Conservation (phyloP, 805 yeast genomes). For the Phaffomyces thermotolerans region DNA sequence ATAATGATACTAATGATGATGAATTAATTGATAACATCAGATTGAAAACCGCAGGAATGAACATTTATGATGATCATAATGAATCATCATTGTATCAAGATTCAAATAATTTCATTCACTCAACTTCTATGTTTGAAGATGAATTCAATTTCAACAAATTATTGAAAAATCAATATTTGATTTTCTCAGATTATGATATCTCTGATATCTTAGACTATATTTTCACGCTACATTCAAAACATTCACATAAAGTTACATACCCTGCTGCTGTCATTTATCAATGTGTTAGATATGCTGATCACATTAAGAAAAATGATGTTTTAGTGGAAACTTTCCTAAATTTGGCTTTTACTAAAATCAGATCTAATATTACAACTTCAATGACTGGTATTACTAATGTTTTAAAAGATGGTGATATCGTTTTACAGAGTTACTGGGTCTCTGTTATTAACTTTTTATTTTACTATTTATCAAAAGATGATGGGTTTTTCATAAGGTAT, state of each 20-base stretch:
- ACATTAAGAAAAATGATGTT: constrained; percentile 45
- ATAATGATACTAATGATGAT: constrained; percentile 26
- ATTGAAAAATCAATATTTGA: constrained; percentile 51
- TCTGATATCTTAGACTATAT: constrained; percentile 69
- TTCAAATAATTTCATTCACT: constrained; percentile 10
- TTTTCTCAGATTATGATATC: constrained; percentile 54
- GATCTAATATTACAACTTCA: constrained; percentile 54
- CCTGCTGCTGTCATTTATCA: constrained; percentile 71
- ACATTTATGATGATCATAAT: constrained; percentile 19
- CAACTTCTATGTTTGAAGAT: constrained; percentile 21
- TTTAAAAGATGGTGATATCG: constrained; percentile 50
- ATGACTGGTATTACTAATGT: constrained; percentile 49
- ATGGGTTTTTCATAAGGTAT: constrained; percentile 42
- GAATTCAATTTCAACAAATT: constrained; percentile 52
- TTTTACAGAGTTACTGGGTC: constrained; percentile 79
- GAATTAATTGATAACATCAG: constrained; percentile 27
- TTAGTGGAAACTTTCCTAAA: constrained; percentile 54
- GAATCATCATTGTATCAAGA: constrained; percentile 17
- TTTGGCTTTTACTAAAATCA: constrained; percentile 52
- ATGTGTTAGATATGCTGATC: constrained; percentile 60
- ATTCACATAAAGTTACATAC: constrained; percentile 37
- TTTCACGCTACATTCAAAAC: constrained; percentile 49
- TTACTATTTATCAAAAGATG: constrained; percentile 70
- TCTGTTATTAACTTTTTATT: constrained; percentile 70
- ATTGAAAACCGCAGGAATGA: constrained; percentile 34